Base-by-base conservation (phyloP, 352 stramenopile species). In the Pythium insidiosum region DNA sequence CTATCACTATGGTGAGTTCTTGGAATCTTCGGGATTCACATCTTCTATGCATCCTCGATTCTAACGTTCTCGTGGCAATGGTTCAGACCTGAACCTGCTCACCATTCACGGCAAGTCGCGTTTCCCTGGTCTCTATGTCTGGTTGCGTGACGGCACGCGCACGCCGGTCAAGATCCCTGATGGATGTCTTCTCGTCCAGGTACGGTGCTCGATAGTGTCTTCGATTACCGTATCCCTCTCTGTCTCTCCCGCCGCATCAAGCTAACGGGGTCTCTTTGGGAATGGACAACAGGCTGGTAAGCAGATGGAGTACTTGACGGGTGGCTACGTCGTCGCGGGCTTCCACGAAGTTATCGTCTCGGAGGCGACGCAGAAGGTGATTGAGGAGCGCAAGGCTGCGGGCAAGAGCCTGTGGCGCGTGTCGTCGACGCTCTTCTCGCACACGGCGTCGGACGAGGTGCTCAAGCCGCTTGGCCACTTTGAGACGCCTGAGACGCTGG, bases 1-100 rank as follows among this genome's bases (percentile, higher is more conserved):
- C n/a, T 97, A 91, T 54, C 88, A 97, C 63, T 95, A 95, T 57
- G 79, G n/a, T n/a, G n/a, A n/a, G n/a, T n/a, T n/a, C n/a, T n/a
- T n/a, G n/a, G n/a, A n/a, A n/a, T n/a, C n/a, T n/a, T n/a, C n/a
- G n/a, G n/a, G n/a, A n/a, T n/a, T n/a, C n/a, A n/a, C n/a, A n/a
- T n/a, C n/a, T n/a, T n/a, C n/a, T n/a, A n/a, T n/a, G n/a, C n/a
- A n/a, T n/a, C n/a, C n/a, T n/a, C n/a, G n/a, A n/a, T n/a, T n/a
- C 16, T 26, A 47, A 35, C 16, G 20, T 10, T 29, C 16, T 30
- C 7, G 3, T 15, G 16, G 28, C 9, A 10, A 12, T 42, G n/a
- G 12, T 5, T 20, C 25, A 59, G 51, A 97, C 49, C 59, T 97
- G n/a, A 97, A 97, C 61, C 62, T 97, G 48, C 57, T 97, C 23